Evolutionary conservation across 2,329 filamentous ascomycete species (phyloP).

Genomic region (Neofusicoccum parvum): DNA sequence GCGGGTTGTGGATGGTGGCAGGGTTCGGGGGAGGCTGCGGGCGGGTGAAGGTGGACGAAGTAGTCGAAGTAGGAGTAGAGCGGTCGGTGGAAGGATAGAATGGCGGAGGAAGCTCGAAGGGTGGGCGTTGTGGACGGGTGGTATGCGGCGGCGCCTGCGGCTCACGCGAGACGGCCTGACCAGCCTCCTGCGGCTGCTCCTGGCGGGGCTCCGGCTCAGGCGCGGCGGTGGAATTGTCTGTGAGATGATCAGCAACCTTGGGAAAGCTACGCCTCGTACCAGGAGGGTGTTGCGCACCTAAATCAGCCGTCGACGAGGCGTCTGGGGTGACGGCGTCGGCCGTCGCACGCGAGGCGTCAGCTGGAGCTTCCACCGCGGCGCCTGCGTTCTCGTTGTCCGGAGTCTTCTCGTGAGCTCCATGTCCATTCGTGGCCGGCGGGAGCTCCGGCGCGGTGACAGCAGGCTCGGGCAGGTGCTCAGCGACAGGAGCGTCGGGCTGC

Average conservation of each 20-base stretch:
- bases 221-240: background rate
- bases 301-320: background rate
- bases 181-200: conserved; percentile 14
- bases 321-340: background rate
- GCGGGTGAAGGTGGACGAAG: conserved; percentile 24
- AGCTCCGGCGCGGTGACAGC: background rate
- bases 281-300: background rate
- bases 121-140: conserved; percentile 26
- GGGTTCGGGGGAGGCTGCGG: conserved; percentile 17
- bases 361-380: background rate
- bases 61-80: conserved; percentile 29
- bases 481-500: background rate
- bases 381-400: background rate
- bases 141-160: conserved; percentile 31
- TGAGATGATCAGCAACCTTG: background rate
- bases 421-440: background rate
- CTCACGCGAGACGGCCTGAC: conserved; percentile 45
- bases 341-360: background rate
- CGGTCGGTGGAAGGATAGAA: conserved; percentile 37
- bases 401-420: background rate
- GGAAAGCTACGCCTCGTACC: background rate
- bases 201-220: background rate
- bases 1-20: conserved; percentile 18
- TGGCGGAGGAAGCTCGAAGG: conserved; percentile 36
- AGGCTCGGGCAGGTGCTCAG: background rate